A percentile compares a stretch with the other conserved stretches of the same genome.
Evolutionary conservation across 352 stramenopile genomes (phyloP).

Genomic region (Heterotrichella gracilis): DNA sequence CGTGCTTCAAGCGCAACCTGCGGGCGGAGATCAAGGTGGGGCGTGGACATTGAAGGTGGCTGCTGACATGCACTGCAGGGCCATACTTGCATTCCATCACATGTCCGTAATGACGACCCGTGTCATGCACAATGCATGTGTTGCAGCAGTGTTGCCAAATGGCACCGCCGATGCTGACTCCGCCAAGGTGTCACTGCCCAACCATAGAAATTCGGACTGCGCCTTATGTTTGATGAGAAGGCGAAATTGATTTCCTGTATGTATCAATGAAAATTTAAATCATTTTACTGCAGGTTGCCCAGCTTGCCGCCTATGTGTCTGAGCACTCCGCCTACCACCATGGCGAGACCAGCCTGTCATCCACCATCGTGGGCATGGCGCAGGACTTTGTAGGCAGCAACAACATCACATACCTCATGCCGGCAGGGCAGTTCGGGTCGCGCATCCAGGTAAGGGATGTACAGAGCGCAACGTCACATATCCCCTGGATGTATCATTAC

Average conservation of each 20-base stretch:
- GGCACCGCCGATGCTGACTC: too few species aligned
- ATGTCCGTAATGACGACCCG: too few species aligned
- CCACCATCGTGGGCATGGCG: slow-evolving; percentile 83
- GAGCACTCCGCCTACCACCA: slow-evolving; percentile 95
- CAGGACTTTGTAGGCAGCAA: slow-evolving; percentile 93
- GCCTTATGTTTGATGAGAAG: slow-evolving; percentile 11
- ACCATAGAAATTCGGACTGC: neutral
- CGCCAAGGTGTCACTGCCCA: too few species aligned
- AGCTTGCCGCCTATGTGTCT: slow-evolving; percentile 73
- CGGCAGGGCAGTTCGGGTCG: slow-evolving; percentile 81
- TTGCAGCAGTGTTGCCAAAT: too few species aligned
- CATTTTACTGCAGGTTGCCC: slow-evolving; percentile 44
- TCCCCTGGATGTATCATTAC: too few species aligned
- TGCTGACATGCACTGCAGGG: too few species aligned
- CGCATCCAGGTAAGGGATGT: too few species aligned
- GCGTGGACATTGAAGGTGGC: too few species aligned
- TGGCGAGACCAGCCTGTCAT: slow-evolving; percentile 59
- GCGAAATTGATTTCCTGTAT: neutral
- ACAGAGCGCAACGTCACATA: too few species aligned
- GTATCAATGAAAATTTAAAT: slow-evolving; percentile 28
- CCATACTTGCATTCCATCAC: too few species aligned
- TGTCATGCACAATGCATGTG: too few species aligned
- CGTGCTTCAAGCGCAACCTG: slow-evolving; percentile 86
- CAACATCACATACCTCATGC: slow-evolving; percentile 71
- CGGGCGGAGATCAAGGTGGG: slow-evolving; percentile 47